These are phyloP conservation scores for Fusarium staphyleae DNA, from an alignment of 2,329 filamentous ascomycete species.

Conservation along the genomic window DNA sequence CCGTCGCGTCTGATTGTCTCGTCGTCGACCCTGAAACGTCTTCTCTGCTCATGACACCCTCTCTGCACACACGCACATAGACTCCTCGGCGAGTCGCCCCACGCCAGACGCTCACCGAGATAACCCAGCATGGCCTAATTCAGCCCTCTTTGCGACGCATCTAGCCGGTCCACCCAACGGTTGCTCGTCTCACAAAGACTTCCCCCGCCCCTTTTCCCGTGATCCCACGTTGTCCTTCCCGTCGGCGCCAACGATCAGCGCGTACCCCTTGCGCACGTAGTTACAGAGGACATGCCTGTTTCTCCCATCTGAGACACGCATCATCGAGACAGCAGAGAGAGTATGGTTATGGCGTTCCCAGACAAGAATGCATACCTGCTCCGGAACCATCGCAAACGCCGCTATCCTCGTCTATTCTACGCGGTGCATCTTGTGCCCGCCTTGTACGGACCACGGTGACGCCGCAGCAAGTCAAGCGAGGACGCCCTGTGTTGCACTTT, in stretches of 20 bases:
- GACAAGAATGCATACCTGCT: slow-evolving; percentile 18
- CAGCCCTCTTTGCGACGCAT: slow-evolving; percentile 42
- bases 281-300: slow-evolving; percentile 20
- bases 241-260: slow-evolving; percentile 3
- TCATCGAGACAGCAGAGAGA: slow-evolving; percentile 2
- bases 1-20: slow-evolving; percentile 23
- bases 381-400: not conserved
- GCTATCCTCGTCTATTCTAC: slow-evolving; percentile 13
- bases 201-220: slow-evolving; percentile 19
- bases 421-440: slow-evolving; percentile 18
- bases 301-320: slow-evolving; percentile 22
- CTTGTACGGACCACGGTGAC: slow-evolving; percentile 19
- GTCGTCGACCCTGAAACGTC: slow-evolving; percentile 30
- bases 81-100: not conserved
- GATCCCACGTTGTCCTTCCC: slow-evolving; percentile 36
- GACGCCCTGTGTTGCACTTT: slow-evolving; percentile 21
- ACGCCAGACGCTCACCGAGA: slow-evolving; percentile 11
- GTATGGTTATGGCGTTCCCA: slow-evolving; percentile 6
- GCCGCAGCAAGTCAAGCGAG: slow-evolving; percentile 33
- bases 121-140: slow-evolving; percentile 33
- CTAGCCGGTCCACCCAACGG: slow-evolving; percentile 34
- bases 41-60: not conserved
- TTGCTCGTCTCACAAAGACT: slow-evolving; percentile 29
- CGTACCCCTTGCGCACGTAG: slow-evolving; percentile 13
- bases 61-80: too few species aligned